Percentiles rank a stretch among this genome's conserved stretches.
Evolutionary conservation across 176 grass and related monocot genomes (phyloP).

Genomic region (Triticum monococcum): DNA sequence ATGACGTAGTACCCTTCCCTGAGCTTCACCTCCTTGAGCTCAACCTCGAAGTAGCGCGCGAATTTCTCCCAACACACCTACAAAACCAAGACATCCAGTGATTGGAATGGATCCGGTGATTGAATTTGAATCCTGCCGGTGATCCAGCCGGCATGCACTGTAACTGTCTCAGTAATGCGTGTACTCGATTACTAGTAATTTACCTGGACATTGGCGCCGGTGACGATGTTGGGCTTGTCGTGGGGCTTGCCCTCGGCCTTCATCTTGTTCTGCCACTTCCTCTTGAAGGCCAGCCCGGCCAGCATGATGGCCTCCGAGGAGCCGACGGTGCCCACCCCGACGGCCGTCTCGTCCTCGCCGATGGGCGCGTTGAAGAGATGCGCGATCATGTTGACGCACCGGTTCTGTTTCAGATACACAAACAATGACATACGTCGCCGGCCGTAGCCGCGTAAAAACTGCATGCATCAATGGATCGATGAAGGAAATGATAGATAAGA

Average conservation of each 20-base stretch:
- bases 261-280: constrained; percentile 75
- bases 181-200: neutral
- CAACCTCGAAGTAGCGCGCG: constrained; percentile 73
- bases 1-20: constrained; percentile 71
- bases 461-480: neutral
- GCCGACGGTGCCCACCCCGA: constrained; percentile 66
- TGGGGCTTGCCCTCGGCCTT: constrained; percentile 58
- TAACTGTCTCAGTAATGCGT: neutral
- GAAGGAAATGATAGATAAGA: neutral
- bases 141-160: neutral
- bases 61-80: constrained; percentile 92
- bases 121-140: neutral
- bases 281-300: constrained; percentile 70
- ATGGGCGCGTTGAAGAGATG: constrained; percentile 71
- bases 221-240: constrained; percentile 83
- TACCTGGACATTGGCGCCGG: constrained; percentile 73
- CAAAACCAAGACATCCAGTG: neutral
- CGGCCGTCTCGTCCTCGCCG: constrained; percentile 69
- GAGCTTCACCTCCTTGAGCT: constrained; percentile 81
- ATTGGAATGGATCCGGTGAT: neutral
- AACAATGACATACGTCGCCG: too few species aligned
- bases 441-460: neutral
- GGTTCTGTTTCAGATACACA: constrained; percentile 44
- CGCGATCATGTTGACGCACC: constrained; percentile 79
- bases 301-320: constrained; percentile 91